A percentile compares a stretch with the other conserved stretches of the same genome.
Evolutionary conservation across 2,329 filamentous ascomycete species (phyloP).

Genomic region (Ophiobolus disseminans): DNA sequence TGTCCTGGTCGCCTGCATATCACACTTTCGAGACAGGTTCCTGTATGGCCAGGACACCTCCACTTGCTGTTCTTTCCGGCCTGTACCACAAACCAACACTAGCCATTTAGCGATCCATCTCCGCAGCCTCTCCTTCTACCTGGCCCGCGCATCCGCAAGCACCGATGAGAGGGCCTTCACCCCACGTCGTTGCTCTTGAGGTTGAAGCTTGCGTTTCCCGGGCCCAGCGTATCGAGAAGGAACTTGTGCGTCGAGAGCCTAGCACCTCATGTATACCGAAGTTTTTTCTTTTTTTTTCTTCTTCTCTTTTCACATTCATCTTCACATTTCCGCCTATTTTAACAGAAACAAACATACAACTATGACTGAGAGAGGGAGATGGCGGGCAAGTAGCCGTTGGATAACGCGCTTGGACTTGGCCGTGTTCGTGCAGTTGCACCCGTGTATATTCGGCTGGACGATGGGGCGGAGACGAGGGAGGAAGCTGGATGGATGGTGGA

Average conservation of each 20-base stretch:
- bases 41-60: no score
- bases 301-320: slow-evolving; percentile 10
- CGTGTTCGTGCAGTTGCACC: neutral
- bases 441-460: slow-evolving; percentile 1
- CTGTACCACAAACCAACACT: slow-evolving; percentile 45
- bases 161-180: slow-evolving; percentile 53
- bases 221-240: slow-evolving; percentile 13
- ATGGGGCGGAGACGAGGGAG: neutral
- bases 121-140: slow-evolving; percentile 38
- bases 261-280: slow-evolving; percentile 29
- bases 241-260: slow-evolving; percentile 45
- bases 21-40: no score
- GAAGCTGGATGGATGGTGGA: neutral
- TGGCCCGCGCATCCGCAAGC: slow-evolving; percentile 28
- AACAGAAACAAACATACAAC: slow-evolving; percentile 23
- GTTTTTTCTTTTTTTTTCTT: slow-evolving; percentile 11
- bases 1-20: no score
- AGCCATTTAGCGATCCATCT: slow-evolving; percentile 49
- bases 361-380: neutral
- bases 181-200: slow-evolving; percentile 44
- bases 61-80: slow-evolving; percentile 25
- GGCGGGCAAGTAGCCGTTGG: neutral
- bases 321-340: slow-evolving; percentile 22
- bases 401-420: neutral
- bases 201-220: slow-evolving; percentile 44